Percentiles rank a stretch among this genome's conserved stretches.
Conservation (phyloP, 306 rosid genomes). For the Prunus campanulata region DNA sequence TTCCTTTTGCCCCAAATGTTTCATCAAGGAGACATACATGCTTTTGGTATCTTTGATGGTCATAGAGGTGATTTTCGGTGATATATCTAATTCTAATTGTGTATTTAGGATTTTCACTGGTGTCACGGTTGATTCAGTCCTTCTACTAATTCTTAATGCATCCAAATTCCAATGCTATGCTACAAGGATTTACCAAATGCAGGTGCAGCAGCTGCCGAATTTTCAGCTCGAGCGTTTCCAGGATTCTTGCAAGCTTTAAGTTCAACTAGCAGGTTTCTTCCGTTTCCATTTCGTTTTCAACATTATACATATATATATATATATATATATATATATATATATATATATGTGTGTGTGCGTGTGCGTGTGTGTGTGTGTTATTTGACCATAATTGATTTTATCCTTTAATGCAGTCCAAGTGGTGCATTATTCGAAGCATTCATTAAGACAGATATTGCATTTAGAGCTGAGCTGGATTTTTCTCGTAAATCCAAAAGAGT, state of each 20-base stretch:
- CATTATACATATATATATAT: not conserved
- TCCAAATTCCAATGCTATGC: conserved; percentile 4
- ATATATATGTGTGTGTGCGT: no score
- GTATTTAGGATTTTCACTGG: not conserved
- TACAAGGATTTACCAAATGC: conserved; percentile 21
- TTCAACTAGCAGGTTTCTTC: conserved; percentile 46
- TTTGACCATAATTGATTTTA: conserved; percentile 6
- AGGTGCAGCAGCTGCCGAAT: conserved; percentile 97
- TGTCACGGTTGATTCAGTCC: no score
- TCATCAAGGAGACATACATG: conserved; percentile 58
- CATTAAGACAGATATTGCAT: conserved; percentile 70
- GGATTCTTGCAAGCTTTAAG: conserved; percentile 54
- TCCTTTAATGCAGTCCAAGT: conserved; percentile 57
- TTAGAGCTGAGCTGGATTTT: conserved; percentile 67
- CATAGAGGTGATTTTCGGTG: conserved; percentile 63
- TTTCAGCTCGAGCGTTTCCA: conserved; percentile 75
- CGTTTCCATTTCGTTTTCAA: conserved; percentile 2
- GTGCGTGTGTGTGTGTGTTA: not conserved
- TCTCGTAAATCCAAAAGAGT: conserved; percentile 66
- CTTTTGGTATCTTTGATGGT: conserved; percentile 90
- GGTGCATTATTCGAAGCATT: conserved; percentile 70
- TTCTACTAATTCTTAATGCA: not conserved
- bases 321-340: not conserved
- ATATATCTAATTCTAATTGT: conserved; percentile 13
- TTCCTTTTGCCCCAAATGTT: conserved; percentile 64